Percentiles rank a stretch among this genome's conserved stretches.
These are phyloP conservation scores for Coniosporium apollinis DNA, from an alignment of 495 filamentous ascomycete genomes.

Conservation along the genomic window DNA sequence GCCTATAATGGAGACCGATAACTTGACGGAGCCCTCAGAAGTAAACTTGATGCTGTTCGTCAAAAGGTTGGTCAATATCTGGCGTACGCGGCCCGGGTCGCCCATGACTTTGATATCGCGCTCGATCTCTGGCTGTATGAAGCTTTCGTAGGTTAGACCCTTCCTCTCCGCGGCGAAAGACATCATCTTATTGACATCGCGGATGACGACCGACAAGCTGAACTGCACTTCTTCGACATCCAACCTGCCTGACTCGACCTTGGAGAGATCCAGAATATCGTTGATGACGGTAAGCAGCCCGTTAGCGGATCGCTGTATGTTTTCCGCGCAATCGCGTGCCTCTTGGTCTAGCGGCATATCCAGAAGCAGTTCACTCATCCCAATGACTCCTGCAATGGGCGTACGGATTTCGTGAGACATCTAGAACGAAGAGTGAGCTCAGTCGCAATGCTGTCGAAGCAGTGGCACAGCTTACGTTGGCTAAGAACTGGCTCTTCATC, in stretches of 20 bases:
- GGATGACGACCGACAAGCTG: conserved; percentile 52
- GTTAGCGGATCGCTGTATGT: conserved; percentile 66
- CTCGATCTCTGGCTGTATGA: conserved; percentile 13
- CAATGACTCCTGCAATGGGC: conserved; percentile 37
- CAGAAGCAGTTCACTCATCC: conserved; percentile 24
- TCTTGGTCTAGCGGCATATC: conserved; percentile 49
- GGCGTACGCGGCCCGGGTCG: conserved; percentile 62
- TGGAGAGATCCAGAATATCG: conserved; percentile 77
- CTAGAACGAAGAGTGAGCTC: neutral
- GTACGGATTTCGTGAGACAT: conserved; percentile 89
- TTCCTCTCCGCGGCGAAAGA: conserved; percentile 25
- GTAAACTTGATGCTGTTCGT: conserved; percentile 87
- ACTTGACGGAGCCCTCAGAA: conserved; percentile 46
- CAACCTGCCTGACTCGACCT: conserved; percentile 60
- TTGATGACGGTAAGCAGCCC: conserved; percentile 77
- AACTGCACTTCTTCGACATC: conserved; percentile 70
- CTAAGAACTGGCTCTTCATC: conserved; percentile 53
- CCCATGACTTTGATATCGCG: conserved; percentile 38
- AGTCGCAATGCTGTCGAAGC: neutral
- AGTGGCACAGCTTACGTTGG: conserved; percentile 21
- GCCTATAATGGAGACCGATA: conserved; percentile 18
- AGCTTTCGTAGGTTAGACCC: conserved; percentile 18
- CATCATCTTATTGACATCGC: conserved; percentile 52
- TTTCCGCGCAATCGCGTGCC: conserved; percentile 58
- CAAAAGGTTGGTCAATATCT: conserved; percentile 75